Conservation (phyloP, 331 rosid genomes). For the Arachis monticola region DNA sequence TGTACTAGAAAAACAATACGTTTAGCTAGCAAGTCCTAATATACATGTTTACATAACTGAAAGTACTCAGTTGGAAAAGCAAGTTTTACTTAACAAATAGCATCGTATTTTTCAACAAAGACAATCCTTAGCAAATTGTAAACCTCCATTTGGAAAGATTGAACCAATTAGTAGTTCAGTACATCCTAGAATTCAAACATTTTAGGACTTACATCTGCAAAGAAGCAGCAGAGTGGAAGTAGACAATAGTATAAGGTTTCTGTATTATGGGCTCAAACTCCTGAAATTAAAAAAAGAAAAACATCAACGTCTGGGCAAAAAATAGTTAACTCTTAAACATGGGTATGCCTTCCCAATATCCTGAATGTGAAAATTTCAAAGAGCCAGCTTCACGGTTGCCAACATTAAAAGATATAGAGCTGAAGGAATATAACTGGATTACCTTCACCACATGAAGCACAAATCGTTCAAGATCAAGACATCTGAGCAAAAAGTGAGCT, state of each 20-base stretch:
- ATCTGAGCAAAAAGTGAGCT: slow-evolving; percentile 86
- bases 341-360: slow-evolving; percentile 20
- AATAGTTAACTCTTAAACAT: background rate
- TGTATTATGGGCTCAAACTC: slow-evolving; percentile 96
- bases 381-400: background rate
- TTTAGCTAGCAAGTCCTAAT: no score
- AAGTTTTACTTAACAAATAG: slow-evolving; percentile 31
- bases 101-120: slow-evolving; percentile 14
- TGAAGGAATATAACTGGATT: slow-evolving; percentile 15
- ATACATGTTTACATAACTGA: no score
- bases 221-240: slow-evolving; percentile 97
- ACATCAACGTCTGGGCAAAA: background rate
- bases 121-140: slow-evolving; percentile 20
- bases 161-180: slow-evolving; percentile 1
- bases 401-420: slow-evolving; percentile 11
- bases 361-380: background rate
- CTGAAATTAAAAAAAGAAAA: slow-evolving; percentile 51
- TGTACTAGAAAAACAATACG: slow-evolving; percentile 4
- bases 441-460: slow-evolving; percentile 78
- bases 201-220: slow-evolving; percentile 76
- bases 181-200: slow-evolving; percentile 26
- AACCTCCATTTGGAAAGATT: slow-evolving; percentile 26
- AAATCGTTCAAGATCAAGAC: slow-evolving; percentile 92
- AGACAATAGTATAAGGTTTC: slow-evolving; percentile 85
- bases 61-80: background rate